Evolutionary conservation across 176 grass and related monocot species (phyloP).

Genomic region (Phyllostachys edulis): DNA sequence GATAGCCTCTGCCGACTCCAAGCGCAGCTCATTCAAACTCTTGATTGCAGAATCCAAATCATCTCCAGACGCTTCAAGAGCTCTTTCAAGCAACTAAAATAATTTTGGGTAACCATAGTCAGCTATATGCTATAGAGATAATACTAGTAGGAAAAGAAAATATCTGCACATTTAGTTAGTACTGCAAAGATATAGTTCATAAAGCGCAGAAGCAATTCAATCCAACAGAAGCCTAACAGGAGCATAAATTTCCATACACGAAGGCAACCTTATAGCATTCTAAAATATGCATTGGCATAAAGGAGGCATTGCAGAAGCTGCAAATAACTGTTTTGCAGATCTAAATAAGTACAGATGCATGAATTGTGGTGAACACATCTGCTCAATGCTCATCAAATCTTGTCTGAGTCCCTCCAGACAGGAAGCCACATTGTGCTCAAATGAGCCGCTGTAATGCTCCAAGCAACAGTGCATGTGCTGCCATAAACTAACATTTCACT

Average conservation of each 20-base stretch:
- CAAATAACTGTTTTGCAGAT: not conserved
- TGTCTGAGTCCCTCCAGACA: not conserved
- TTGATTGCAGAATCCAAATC: conserved; percentile 87
- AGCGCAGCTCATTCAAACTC: conserved; percentile 63
- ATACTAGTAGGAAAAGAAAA: not conserved
- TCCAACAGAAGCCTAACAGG: not conserved
- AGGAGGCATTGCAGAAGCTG: not conserved
- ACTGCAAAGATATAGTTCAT: not conserved
- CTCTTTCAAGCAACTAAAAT: conserved; percentile 81
- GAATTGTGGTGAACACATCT: not conserved
- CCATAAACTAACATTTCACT: not conserved
- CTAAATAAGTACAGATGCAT: not conserved
- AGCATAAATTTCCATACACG: not conserved
- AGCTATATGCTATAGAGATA: not conserved
- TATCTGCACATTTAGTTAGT: not conserved
- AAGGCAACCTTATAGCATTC: not conserved
- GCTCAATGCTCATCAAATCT: not conserved
- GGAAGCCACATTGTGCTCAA: not conserved
- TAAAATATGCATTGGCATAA: not conserved
- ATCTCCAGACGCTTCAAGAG: conserved; percentile 78
- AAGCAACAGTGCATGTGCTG: not conserved
- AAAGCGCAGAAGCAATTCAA: not conserved
- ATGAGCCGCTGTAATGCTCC: not conserved
- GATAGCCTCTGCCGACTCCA: conserved; percentile 48
- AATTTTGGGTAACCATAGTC: conserved; percentile 13